Evolutionary conservation across 2,329 filamentous ascomycete genomes (phyloP).

Genomic region (Epichloe coenophiala): DNA sequence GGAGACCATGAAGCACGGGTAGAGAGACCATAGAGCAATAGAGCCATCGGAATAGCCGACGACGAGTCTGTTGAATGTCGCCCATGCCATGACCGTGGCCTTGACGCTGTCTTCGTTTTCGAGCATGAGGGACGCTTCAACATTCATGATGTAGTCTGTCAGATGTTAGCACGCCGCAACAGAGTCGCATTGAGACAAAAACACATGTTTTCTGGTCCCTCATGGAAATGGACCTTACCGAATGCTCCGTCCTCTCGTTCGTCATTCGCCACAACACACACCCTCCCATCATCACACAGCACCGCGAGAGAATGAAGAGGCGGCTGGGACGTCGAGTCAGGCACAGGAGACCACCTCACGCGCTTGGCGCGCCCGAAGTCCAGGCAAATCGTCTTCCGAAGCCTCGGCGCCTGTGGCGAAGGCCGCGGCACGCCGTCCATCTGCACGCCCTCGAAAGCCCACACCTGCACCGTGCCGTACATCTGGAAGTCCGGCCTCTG

Average conservation of each 20-base stretch:
- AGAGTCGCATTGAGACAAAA: too few species aligned
- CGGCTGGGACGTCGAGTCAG: conserved; percentile 23
- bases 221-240: conserved; percentile 20
- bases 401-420: conserved; percentile 21
- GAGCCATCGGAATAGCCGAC: conserved; percentile 44
- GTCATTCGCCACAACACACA: conserved; percentile 30
- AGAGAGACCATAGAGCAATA: conserved; percentile 42
- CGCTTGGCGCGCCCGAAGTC: conserved; percentile 36
- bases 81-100: conserved; percentile 41
- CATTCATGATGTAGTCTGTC: not conserved
- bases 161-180: conserved; percentile 5
- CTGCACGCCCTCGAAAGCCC: conserved; percentile 28
- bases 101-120: conserved; percentile 32
- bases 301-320: conserved; percentile 33
- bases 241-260: conserved; percentile 20
- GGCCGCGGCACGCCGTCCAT: conserved; percentile 20
- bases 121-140: conserved; percentile 27
- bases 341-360: conserved; percentile 29
- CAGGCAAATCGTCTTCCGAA: conserved; percentile 32
- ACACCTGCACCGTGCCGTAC: conserved; percentile 38
- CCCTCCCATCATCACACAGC: conserved; percentile 36
- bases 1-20: conserved; percentile 33
- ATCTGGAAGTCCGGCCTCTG: conserved; percentile 24
- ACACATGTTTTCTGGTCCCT: too few species aligned
- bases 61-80: conserved; percentile 39